Conservation (phyloP, 2,329 filamentous ascomycete genomes). For the Verticillium longisporum region DNA sequence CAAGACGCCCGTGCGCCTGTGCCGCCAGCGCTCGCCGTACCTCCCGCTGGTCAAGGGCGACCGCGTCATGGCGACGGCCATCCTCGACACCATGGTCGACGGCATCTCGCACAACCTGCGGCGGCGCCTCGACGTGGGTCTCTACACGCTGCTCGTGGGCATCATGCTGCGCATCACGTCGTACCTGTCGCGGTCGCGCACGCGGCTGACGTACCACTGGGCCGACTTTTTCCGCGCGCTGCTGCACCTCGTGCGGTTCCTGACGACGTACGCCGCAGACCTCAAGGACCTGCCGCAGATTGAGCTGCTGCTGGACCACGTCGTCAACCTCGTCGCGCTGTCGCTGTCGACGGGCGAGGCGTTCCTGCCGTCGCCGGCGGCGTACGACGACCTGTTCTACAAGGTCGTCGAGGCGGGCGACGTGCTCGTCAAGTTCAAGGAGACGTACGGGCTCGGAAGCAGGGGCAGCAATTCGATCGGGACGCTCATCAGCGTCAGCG, state of each 20-base stretch:
- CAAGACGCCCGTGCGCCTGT: slow-evolving; percentile 70
- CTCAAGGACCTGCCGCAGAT: slow-evolving; percentile 63
- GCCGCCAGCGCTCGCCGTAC: slow-evolving; percentile 81
- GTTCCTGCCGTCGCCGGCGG: slow-evolving; percentile 78
- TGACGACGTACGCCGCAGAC: slow-evolving; percentile 79
- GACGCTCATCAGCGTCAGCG: slow-evolving; percentile 73
- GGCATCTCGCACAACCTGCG: slow-evolving; percentile 91
- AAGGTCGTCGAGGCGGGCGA: slow-evolving; percentile 93
- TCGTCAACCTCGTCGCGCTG: slow-evolving; percentile 78
- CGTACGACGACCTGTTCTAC: slow-evolving; percentile 97
- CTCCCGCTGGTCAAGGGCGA: slow-evolving; percentile 69
- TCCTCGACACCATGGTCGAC: slow-evolving; percentile 84
- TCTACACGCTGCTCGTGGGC: slow-evolving; percentile 77
- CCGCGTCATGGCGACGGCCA: slow-evolving; percentile 64
- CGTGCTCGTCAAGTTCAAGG: slow-evolving; percentile 71
- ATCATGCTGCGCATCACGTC: slow-evolving; percentile 79
- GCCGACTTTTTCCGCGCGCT: slow-evolving; percentile 88
- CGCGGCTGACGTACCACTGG: slow-evolving; percentile 86
- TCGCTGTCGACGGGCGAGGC: slow-evolving; percentile 81
- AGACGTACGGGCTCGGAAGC: slow-evolving; percentile 59
- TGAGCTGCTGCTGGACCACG: slow-evolving; percentile 65
- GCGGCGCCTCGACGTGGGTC: slow-evolving; percentile 72
- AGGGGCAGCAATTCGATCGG: slow-evolving; percentile 67
- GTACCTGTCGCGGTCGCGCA: slow-evolving; percentile 75
- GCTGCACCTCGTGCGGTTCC: slow-evolving; percentile 80